Base-by-base conservation (phyloP, 495 filamentous ascomycete genomes). In the Ascobolus immersus region DNA sequence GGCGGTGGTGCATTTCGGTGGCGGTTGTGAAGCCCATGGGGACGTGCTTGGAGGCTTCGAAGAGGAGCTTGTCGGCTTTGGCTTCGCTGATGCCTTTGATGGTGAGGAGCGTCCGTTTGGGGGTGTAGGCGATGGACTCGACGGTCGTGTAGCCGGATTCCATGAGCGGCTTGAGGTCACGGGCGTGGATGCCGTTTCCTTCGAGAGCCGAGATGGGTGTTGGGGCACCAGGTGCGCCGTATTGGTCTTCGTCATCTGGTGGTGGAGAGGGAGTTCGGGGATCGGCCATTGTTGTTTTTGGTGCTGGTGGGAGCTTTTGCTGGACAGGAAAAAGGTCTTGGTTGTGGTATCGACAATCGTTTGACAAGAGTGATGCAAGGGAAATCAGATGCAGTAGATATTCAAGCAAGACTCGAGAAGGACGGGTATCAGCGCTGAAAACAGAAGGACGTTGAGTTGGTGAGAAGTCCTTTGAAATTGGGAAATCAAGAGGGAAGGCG, bases 11-110 rank as follows among this genome's bases (percentile, higher is more conserved):
- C 89, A 96, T 96, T 56, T 96, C 86, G 1, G 86, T 96, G n/a
- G 86, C 86, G 0, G 86, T 96, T 5, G 86, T 96, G 49, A 96
- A 96, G 7, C 86, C 86, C 79, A 96, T 90, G 0, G 86, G 86
- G 0, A 96, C 86, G 24, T 93, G 64, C 52, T 92, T 94, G 11
- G 80, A 78, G 17, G 84, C 86, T 89, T 44, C 37, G 28, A 14
- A 30, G 23, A 20, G 4, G 7, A 43, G 10, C 49, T 94, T 94
- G 14, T 65, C 70, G 3, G 89, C 89, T 50, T 96, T 96, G 44
- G 81, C 72, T 52, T 92, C 81, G 9, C 86, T 94, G 24, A 96
- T 92, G 37, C 84, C 84, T 52, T 94, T 94, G 48, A 96, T 81
- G 42, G 84, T 78, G 44, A 94, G 82, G 8, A 96, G 54, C 20